These are phyloP conservation scores for Cucurbita ficifolia DNA, from an alignment of 306 rosid species.

Conservation along the genomic window DNA sequence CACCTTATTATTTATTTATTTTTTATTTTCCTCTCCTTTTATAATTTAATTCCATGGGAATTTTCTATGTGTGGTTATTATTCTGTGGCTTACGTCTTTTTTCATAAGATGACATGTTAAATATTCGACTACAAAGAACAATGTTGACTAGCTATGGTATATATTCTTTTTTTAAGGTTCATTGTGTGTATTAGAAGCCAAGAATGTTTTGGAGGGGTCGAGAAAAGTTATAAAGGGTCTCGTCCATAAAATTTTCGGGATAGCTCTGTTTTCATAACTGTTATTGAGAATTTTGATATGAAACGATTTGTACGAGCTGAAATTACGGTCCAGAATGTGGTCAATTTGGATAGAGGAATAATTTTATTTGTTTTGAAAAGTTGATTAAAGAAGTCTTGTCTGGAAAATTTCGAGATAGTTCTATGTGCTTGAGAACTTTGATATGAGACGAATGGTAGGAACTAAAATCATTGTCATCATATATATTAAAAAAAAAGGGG, in stretches of 20 bases:
- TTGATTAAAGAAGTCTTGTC: too few species aligned
- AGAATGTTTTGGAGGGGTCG: background rate
- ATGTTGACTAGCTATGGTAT: constrained; percentile 5
- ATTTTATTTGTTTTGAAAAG: background rate
- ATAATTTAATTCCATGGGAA: background rate
- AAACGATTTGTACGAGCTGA: background rate
- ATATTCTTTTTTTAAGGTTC: background rate
- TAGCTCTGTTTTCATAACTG: background rate
- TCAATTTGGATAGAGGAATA: background rate
- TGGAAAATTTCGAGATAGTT: too few species aligned
- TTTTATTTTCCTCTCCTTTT: background rate
- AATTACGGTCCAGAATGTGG: background rate
- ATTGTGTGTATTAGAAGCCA: constrained; percentile 5
- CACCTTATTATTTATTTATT: background rate
- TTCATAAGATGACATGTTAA: background rate
- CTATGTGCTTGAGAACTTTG: too few species aligned
- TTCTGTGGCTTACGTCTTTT: constrained; percentile 7
- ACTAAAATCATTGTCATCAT: too few species aligned
- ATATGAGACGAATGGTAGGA: too few species aligned
- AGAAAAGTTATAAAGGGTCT: background rate
- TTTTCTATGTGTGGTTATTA: background rate
- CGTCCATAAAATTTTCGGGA: background rate
- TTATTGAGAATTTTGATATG: background rate
- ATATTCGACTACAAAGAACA: background rate
- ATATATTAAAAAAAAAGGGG: too few species aligned